Conservation (phyloP, 441 rosid species). For the Erodium chrysanthum region DNA sequence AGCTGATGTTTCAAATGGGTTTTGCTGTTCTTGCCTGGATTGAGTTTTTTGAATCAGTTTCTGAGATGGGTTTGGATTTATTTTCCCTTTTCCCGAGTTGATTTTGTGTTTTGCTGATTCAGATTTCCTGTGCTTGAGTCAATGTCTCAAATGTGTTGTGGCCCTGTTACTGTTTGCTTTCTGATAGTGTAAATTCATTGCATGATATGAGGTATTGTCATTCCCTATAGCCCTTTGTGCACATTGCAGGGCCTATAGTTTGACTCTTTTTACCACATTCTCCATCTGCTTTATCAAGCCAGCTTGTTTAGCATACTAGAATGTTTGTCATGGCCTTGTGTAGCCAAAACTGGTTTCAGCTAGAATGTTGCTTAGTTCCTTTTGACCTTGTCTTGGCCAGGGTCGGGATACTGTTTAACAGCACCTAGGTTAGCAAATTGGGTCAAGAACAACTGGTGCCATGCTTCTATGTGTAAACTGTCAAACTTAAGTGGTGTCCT, state of each 20-base stretch:
- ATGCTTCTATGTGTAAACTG: neutral
- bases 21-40: too few relatives aligned
- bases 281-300: too few relatives aligned
- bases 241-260: neutral
- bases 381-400: neutral
- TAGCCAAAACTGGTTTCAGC: neutral
- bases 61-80: neutral
- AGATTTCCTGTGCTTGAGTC: neutral
- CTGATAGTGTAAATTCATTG: neutral
- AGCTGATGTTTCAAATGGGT: neutral
- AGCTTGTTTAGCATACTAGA: too few relatives aligned
- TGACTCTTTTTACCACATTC: too few relatives aligned
- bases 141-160: too few relatives aligned
- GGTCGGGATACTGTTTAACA: neutral
- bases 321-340: neutral
- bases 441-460: neutral
- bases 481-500: neutral
- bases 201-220: neutral
- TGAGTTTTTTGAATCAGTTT: neutral
- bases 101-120: neutral
- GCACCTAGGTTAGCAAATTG: neutral
- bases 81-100: too few relatives aligned
- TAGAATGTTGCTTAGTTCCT: neutral
- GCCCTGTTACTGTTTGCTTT: neutral
- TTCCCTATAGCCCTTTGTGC: neutral